Base-by-base conservation (phyloP, 169 alveolate species). In the Cystoisospora suis region DNA sequence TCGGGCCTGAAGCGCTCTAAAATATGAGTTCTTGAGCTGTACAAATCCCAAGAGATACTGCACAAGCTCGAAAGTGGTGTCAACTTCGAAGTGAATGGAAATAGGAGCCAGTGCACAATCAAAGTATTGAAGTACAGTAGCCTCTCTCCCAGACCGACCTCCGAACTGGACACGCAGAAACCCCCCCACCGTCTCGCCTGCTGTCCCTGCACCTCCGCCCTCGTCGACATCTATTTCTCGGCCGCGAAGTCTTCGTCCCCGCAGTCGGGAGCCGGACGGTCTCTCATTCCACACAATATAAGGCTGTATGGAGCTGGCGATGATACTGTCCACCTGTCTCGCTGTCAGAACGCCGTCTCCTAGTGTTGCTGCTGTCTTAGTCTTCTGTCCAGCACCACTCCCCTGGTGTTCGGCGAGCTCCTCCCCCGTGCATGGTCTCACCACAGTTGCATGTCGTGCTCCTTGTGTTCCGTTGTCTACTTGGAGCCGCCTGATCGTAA, bases 101-200 rank as follows among this genome's bases (percentile, higher is more conserved):
- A 89, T 58, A 29, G 92, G 92, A 12, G 92, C 58, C 29, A 89
- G 89, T 29, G 83, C 92, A 34, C 72, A 56, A 59, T 89, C 92
- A 61, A 89, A 75, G 56, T 89, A 89, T 7, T 89, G 89, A 29
- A 89, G 75, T 17, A 89, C 65, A 49, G 89, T 80, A 59, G 89
- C 92, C 65, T 80, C 92, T 44, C 61, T 38, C 61, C 77, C 29
- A 72, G 79, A 80, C 23, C 65, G 72, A 45, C 92, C 92, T 32
- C 92, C 89, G 3, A 89, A 65, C 92, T 89, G 89, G 40, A 89
- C 29, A 12, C 92, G 88, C 36, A 89, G 45, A n/a, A 89, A 77
- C 9, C 32, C 42, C 29, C n/a, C 32, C 17, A 29, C 72, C 44
- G 58, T 34, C 29, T 61, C 89, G 47, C 36, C 75, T 20, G 34